phyloP scores from a whole-genome alignment of 345 rosid species.

The Pseudoturritis turrita region DNA sequence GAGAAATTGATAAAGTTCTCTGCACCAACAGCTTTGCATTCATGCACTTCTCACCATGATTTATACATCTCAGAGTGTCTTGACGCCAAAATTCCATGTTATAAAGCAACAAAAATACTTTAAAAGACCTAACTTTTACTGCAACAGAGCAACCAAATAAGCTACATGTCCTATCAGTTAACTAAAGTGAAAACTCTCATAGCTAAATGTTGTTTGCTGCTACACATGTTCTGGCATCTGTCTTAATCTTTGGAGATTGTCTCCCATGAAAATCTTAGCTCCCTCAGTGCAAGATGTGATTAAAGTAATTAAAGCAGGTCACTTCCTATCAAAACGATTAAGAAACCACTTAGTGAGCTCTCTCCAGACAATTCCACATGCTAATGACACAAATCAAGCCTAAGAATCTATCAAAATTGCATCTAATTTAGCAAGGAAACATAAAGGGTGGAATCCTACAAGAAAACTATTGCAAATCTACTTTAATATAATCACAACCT shows the following conservation, averaged over 20 bases:
- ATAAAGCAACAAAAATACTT: background rate
- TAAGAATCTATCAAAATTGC: background rate
- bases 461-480: background rate
- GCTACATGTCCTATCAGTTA: background rate
- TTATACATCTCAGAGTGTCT: background rate
- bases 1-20: conserved; percentile 69
- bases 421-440: background rate
- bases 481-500: background rate
- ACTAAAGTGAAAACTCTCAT: background rate
- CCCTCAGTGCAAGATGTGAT: background rate
- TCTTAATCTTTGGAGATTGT: background rate
- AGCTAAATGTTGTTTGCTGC: conserved; percentile 4
- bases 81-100: background rate
- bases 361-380: background rate
- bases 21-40: conserved; percentile 33
- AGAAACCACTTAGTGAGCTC: conserved; percentile 11
- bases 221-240: conserved; percentile 10
- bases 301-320: background rate
- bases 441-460: background rate
- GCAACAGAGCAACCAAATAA: background rate
- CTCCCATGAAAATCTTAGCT: background rate
- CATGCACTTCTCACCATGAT: background rate
- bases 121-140: background rate
- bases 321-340: background rate
- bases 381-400: background rate